Evolutionary conservation across 2,329 filamentous ascomycete species (phyloP), one percentile per base, ranked within the genome.

Genomic region (Graphiopsis chlorocephala): DNA sequence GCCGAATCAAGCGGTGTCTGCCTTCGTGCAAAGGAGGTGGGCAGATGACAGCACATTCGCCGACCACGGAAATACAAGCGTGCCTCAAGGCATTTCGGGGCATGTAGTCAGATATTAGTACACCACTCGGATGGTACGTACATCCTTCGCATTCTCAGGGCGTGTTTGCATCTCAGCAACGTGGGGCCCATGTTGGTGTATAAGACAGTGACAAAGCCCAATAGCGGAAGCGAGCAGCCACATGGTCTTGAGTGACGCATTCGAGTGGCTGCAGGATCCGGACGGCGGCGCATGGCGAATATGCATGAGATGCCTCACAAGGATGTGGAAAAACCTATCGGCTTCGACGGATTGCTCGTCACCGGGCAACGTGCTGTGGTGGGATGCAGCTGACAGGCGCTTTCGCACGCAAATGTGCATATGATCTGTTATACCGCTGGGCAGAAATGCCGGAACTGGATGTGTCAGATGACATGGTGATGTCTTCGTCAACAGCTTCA

Each of bases 241-340:
- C 38, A 45, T n/a, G 23, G n/a, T 20, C 12, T 20, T 20, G n/a
- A 8, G 38, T 45, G 38, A 45, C 38, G 38, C 38, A 17, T 52
- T 52, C 23, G 25, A 23, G 31, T 59, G 56, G 56, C 56, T 59
- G 56, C 56, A 48, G 38, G 56, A 59, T 59, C 28, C 38, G 56
- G 38, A 17, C n/a, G 26, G 17, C 38, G 56, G 56, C 56, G 35
- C 35, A 25, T 45, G 47, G 56, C 35, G 56, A 28, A 23, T 42
- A 28, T 52, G 47, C 38, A 45, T 20, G n/a, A 12, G 23, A 23
- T 45, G 38, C 38, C 38, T 11, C 12, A 45, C 38, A 45, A 15
- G 38, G 38, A 20, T 45, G 3, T 53, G 50, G 11, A 14, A 15
- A 58, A 20, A 12, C 56, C 56, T 28, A 47, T 58, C 56, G 56